Evolutionary conservation across 2,329 filamentous ascomycete genomes (phyloP).

Genomic region (Eutypa lata): DNA sequence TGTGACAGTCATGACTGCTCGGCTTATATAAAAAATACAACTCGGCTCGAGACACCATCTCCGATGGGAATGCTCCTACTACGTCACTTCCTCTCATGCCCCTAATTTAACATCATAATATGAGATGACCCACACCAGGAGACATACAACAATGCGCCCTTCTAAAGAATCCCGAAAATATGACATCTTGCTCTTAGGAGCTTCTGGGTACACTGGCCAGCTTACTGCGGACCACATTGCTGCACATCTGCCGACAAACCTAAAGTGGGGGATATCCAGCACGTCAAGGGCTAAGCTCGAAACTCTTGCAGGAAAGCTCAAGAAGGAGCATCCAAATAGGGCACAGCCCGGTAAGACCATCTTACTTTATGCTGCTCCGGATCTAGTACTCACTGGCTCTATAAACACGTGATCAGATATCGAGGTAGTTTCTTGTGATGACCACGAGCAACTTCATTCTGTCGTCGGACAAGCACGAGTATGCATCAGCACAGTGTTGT

Average conservation of each 20-base stretch:
- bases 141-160: no score
- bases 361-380: background rate
- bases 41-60: no score
- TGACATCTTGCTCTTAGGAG: background rate
- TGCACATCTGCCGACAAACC: background rate
- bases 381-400: no score
- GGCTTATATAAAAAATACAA: no score
- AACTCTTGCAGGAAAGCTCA: constrained; percentile 2
- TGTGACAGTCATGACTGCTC: no score
- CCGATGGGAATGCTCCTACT: no score
- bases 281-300: constrained; percentile 2
- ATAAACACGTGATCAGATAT: no score
- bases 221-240: constrained; percentile 2
- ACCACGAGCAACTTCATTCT: no score
- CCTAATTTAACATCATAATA: no score
- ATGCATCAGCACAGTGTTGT: constrained; percentile 20
- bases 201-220: background rate
- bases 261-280: constrained; percentile 1
- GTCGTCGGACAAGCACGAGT: constrained; percentile 14
- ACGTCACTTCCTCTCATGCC: no score
- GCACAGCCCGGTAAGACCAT: constrained; percentile 14
- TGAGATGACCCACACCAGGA: no score
- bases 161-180: constrained; percentile 1
- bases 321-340: constrained; percentile 7
- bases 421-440: constrained; percentile 12